Base-by-base conservation (phyloP, 2,329 filamentous ascomycete genomes). In the Didymellaceae sp. region DNA sequence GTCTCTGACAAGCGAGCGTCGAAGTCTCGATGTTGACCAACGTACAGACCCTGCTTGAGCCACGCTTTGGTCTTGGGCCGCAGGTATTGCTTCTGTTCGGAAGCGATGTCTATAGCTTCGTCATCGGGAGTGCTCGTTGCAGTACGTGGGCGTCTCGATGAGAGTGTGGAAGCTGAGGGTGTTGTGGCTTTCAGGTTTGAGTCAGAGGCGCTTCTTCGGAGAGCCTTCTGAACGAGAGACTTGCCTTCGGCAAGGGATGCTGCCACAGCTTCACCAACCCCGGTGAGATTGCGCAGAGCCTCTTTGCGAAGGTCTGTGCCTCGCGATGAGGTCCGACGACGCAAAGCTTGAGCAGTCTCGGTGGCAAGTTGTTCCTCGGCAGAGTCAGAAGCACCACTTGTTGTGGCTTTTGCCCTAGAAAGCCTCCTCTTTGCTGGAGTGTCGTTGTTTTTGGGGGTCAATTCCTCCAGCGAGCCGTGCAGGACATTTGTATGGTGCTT, bases 1-100 rank as follows among this genome's bases (percentile, higher is more conserved):
- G 75, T 77, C 59, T 81, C 80, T 39, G 77, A 77, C 10, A 79
- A 69, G 41, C 78, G 75, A 41, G 71, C 58, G 37, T 73, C 64
- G 42, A 73, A 72, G 16, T 67, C 65, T n/a, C 70, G 67, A 50
- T 72, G 80, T 71, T 97, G 93, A 21, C 94, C 94, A 0, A 90
- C 87, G 66, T 95, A 97, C 11, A 97, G 79, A 8, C 93, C 94
- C 70, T 91, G 89, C 43, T 81, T 79, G 45, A 95, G 78, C 83
- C 89, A 97, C 59, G 86, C 86, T 78, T 96, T 96, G 42, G 78
- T 80, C 47, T 81, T 77, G 2, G 66, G 66, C 44, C 68, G 66
- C 20, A 65, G 14, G 18, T 55, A 63, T 13, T 55, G 57, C 43
- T 64, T 58, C 39, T 49, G 55, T 33, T 54, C 47, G 20, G 40